These are phyloP conservation scores for Carnegiea gigantea DNA, from an alignment of 179 eudicot species.

Conservation along the genomic window DNA sequence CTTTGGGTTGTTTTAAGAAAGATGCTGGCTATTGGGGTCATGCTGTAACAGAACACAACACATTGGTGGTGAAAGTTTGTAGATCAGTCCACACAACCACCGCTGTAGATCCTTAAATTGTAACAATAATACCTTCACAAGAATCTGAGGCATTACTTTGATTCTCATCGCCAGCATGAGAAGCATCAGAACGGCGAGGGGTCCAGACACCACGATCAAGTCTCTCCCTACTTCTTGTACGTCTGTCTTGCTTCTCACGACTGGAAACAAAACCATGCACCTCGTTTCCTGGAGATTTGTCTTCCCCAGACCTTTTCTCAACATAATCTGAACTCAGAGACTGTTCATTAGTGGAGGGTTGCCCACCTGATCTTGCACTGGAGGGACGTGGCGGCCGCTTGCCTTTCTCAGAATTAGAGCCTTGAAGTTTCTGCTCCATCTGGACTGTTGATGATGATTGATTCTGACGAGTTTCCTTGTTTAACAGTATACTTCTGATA, in stretches of 20 bases:
- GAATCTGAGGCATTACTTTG: constrained; percentile 42
- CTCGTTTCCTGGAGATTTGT: constrained; percentile 46
- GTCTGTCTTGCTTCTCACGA: constrained; percentile 77
- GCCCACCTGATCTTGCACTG: constrained; percentile 43
- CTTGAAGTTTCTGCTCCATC: constrained; percentile 49
- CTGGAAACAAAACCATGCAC: constrained; percentile 38
- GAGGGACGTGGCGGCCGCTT: constrained; percentile 87
- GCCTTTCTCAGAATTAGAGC: constrained; percentile 56
- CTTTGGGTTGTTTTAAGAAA: not conserved
- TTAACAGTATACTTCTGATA: constrained; percentile 70
- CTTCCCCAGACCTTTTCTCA: constrained; percentile 55
- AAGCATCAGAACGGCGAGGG: constrained; percentile 76
- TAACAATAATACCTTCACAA: constrained; percentile 53
- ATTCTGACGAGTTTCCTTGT: constrained; percentile 58
- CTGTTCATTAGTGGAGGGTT: constrained; percentile 31
- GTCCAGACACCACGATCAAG: constrained; percentile 98
- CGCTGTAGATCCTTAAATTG: not conserved
- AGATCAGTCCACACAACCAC: not conserved
- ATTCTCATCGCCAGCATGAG: constrained; percentile 58
- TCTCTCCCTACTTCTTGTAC: constrained; percentile 83
- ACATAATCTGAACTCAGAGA: constrained; percentile 36
- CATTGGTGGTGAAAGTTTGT: not conserved
- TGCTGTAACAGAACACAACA: not conserved
- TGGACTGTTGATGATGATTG: constrained; percentile 43
- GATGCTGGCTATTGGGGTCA: not conserved